A percentile compares a stretch with the other conserved stretches of the same genome.
phyloP scores from a whole-genome alignment of 148 eudicot genomes.

The Chenopodium album region DNA sequence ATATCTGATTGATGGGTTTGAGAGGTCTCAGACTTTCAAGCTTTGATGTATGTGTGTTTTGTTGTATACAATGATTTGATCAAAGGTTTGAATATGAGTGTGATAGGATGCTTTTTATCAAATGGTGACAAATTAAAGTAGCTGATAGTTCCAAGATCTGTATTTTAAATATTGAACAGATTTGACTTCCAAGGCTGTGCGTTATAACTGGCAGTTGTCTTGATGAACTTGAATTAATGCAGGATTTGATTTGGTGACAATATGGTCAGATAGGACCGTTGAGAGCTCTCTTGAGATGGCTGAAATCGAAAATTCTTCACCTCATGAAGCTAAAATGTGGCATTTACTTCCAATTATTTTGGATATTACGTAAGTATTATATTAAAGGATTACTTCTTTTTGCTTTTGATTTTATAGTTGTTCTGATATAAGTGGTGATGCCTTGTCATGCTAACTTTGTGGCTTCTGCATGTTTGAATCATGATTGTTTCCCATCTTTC shows the following conservation, averaged over 20 bases:
- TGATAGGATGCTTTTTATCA: background rate
- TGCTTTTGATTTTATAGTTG: background rate
- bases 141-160: background rate
- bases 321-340: conserved; percentile 87
- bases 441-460: background rate
- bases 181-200: background rate
- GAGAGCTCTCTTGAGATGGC: conserved; percentile 96
- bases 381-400: background rate
- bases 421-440: background rate
- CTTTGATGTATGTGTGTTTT: conserved; percentile 1
- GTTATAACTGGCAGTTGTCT: conserved; percentile 13
- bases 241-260: conserved; percentile 70
- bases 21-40: conserved; percentile 5
- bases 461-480: background rate
- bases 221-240: conserved; percentile 30
- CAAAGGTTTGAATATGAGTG: conserved; percentile 12
- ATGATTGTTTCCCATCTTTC: background rate
- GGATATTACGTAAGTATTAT: conserved; percentile 48
- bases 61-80: background rate
- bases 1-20: background rate
- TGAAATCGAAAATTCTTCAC: conserved; percentile 89
- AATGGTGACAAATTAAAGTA: background rate
- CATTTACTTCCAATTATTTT: conserved; percentile 54
- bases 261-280: conserved; percentile 68
- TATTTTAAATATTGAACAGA: background rate